phyloP scores from a whole-genome alignment of 805 yeast genomes.

The Candida cerambycidarum region DNA sequence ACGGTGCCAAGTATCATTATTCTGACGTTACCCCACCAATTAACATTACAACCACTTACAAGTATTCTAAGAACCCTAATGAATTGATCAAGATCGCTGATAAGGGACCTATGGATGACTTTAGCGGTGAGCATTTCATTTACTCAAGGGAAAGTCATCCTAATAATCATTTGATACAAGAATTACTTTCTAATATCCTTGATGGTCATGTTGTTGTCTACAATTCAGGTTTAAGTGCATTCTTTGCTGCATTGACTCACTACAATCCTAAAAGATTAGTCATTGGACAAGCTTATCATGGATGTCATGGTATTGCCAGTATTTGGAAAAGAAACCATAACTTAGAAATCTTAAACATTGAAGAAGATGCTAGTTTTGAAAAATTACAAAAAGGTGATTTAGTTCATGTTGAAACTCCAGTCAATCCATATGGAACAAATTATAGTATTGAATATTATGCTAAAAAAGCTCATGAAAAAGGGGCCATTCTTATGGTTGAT shows the following conservation, averaged over 20 bases:
- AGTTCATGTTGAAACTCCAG: slow-evolving; percentile 83
- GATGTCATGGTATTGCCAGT: slow-evolving; percentile 69
- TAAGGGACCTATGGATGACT: slow-evolving; percentile 14
- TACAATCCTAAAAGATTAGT: slow-evolving; percentile 73
- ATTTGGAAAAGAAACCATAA: slow-evolving; percentile 63
- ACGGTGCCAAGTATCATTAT: slow-evolving; percentile 63
- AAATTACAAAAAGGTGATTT: slow-evolving; percentile 66
- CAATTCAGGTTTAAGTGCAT: slow-evolving; percentile 79
- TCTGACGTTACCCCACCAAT: slow-evolving; percentile 80
- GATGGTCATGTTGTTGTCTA: slow-evolving; percentile 69
- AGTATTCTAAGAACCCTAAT: slow-evolving; percentile 60
- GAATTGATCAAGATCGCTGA: slow-evolving; percentile 47
- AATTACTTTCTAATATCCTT: slow-evolving; percentile 56
- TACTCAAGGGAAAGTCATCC: slow-evolving; percentile 82
- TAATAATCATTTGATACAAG: slow-evolving; percentile 65
- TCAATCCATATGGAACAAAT: slow-evolving; percentile 76
- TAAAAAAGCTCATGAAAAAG: slow-evolving; percentile 69
- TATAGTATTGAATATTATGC: slow-evolving; percentile 65
- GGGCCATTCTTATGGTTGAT: slow-evolving; percentile 74
- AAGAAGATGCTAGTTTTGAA: slow-evolving; percentile 38
- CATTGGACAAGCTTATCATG: slow-evolving; percentile 82
- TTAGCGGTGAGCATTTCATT: slow-evolving; percentile 9
- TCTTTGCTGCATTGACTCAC: slow-evolving; percentile 68
- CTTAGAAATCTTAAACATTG: slow-evolving; percentile 37
- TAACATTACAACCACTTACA: slow-evolving; percentile 76